Evolutionary conservation across 2,329 filamentous ascomycete species (phyloP), one percentile per base, ranked within the genome.

Genomic region (Pseudogymnoascus destructans): DNA sequence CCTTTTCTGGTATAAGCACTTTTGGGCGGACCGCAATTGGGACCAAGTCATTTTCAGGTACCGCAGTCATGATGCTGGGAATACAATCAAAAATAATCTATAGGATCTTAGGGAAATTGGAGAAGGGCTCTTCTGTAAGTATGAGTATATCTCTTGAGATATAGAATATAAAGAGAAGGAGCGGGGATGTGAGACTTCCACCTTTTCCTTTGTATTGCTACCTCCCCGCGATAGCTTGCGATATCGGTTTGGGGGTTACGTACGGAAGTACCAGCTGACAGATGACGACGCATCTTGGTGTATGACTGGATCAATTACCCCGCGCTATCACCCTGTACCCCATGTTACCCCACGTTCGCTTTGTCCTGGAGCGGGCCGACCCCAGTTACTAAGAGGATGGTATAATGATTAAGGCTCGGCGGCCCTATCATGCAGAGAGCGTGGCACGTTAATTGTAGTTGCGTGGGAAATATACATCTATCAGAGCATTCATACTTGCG

Each of bases 1-100:
- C 79, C 69, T 89, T 90, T 68, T 92, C 87, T 1, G 87, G 84
- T 38, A 91, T 86, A 25, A 93, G 79, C 61, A 91, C 79, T 32
- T 64, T 68, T 25, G 64, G 65, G 13, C 63, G 62, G 17, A 27
- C 46, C 25, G 46, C 46, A 52, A 52, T 52, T 52, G 23, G 46
- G 9, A 30, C 7, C 23, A 30, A 30, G 9, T 30, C 46, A 52
- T 52, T 52, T 52, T 13, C 25, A 30, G 46, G 46, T 52, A 5
- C 25, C 9, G 25, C 46, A 52, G 46, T 32, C 46, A 52, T 52
- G 15, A 19, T 52, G 25, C n/a, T 30, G 25, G 25, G 15, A 19
- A 30, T 52, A 52, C 46, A 30, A 52, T 19, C 25, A 11, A 52
- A 30, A 32, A 52, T 52, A 52, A 8, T 32, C 46, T 52, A 52